A percentile compares a stretch with the other conserved stretches of the same genome.
Conservation (phyloP, 2,329 filamentous ascomycete species). For the Ceratocystis destructans region DNA sequence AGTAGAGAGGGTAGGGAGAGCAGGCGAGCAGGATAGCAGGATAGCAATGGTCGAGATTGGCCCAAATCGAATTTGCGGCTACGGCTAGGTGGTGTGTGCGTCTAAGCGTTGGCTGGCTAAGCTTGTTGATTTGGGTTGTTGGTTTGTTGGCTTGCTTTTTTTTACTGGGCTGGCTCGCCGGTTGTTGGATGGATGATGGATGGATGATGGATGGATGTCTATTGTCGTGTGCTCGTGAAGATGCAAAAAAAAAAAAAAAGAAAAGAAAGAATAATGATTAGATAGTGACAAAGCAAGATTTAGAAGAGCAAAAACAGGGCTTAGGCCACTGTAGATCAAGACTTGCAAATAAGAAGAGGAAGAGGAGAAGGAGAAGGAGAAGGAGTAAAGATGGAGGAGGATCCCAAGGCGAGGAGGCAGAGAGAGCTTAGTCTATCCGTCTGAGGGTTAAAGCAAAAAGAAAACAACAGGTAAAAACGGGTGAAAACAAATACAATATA, state of each 20-base stretch:
- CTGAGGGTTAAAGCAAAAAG: not conserved
- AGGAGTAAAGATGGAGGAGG: not conserved
- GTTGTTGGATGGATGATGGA: not conserved
- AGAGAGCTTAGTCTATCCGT: too few species aligned
- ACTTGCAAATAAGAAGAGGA: not conserved
- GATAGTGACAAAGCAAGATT: not conserved
- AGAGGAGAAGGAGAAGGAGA: not conserved
- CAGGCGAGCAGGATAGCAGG: too few species aligned
- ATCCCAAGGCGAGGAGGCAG: not conserved
- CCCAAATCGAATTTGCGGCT: not conserved
- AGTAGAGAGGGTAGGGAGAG: not conserved
- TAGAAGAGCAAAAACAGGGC: conserved; percentile 6
- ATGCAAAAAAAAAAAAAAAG: not conserved
- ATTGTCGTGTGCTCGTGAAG: not conserved
- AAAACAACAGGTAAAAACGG: conserved; percentile 5
- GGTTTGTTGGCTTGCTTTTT: not conserved
- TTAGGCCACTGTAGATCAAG: conserved; percentile 9
- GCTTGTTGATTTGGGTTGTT: not conserved
- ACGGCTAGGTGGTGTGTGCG: not conserved
- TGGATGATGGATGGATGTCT: not conserved
- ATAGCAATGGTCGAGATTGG: not conserved
- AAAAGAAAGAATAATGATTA: conserved; percentile 1
- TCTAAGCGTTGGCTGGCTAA: not conserved
- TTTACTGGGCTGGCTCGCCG: not conserved
- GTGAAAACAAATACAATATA: too few species aligned